These are phyloP conservation scores for Coemansia sp. DNA, from an alignment of 192 early-diverging fungal species.

Conservation along the genomic window DNA sequence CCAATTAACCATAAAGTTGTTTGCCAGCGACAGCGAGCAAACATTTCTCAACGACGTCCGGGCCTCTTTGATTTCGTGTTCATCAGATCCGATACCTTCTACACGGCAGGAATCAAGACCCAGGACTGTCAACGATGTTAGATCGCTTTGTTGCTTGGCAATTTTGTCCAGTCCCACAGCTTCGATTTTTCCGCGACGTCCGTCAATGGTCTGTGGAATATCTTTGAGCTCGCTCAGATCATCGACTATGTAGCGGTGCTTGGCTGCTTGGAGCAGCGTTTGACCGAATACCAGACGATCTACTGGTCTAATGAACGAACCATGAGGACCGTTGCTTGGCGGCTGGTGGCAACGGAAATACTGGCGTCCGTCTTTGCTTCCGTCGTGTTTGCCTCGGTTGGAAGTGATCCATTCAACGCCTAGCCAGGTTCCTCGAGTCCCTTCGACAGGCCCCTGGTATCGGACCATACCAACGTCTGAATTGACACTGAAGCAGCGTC, in stretches of 20 bases:
- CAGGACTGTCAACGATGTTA: conserved; percentile 5
- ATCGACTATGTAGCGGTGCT: conserved; percentile 19
- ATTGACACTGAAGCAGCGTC: conserved; percentile 41
- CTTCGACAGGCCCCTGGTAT: conserved; percentile 41
- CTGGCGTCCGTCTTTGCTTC: conserved; percentile 18
- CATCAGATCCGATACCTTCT: not conserved
- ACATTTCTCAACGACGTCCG: conserved; percentile 7
- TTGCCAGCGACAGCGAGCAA: conserved; percentile 21
- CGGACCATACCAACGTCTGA: conserved; percentile 46
- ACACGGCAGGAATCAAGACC: conserved; percentile 19
- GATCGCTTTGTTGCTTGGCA: conserved; percentile 16
- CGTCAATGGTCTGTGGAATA: conserved; percentile 27
- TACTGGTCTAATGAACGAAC: conserved; percentile 37
- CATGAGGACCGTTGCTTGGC: conserved; percentile 1
- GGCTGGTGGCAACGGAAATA: conserved; percentile 34
- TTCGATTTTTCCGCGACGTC: conserved; percentile 29
- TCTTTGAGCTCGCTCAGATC: not conserved
- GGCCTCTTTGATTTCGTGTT: not conserved
- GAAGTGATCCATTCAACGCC: conserved; percentile 52
- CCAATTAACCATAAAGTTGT: conserved; percentile 36
- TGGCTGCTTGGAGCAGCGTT: conserved; percentile 21
- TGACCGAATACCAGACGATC: conserved; percentile 38
- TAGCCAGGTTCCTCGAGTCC: conserved; percentile 36
- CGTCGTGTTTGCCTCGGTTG: conserved; percentile 50
- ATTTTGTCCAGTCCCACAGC: conserved; percentile 36